Base-by-base conservation (phyloP, 805 yeast genomes). In the Clavispora santaluciae region DNA sequence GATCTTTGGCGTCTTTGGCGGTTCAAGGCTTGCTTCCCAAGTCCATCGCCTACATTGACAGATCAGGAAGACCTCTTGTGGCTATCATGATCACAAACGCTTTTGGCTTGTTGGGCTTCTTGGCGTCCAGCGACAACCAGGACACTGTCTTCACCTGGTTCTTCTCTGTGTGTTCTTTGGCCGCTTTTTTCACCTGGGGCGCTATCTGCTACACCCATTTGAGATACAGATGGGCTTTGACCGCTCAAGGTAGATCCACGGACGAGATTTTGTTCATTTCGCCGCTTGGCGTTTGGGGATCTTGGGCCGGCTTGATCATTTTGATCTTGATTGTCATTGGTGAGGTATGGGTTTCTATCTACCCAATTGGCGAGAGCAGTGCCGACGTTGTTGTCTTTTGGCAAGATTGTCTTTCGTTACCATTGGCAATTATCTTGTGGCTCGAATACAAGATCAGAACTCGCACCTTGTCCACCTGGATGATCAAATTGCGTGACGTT, bases 21-120 rank as follows among this genome's bases (percentile, higher is more conserved):
- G 81, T 73, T 29, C 79, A 77, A 55, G 84, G 85, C 9, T 73
- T 73, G 55, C 76, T 82, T 37, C 87, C 88, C 40, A 63, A 66
- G 50, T 59, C 74, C 42, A 68, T 79, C 36, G 76, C 75, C 3
- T 81, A 79, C 63, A 72, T 81, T 47, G 88, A 82, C 59, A 69
- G 79, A 52, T 70, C 69, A 17, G 89, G 88, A 43, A 73, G 88
- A 57, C 90, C 90, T 22, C 56, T 82, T 41, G 75, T 68, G 30
- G 80, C 83, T 39, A 73, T 81, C 45, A 48, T 64, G 21, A 56
- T 76, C 37, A 72, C 81, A 23, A 65, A 75, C 37, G 41, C 63
- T 5, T 65, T 69, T 46, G 74, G 74, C 3, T 54, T 64, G 41
- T 55, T 69, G 33, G 68, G 73, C 22, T 69, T 66, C 53, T 54